Evolutionary conservation across 1,284 basidiomycete genomes (phyloP), one percentile per base, ranked within the genome.

Genomic region (Chalciporus sp.): DNA sequence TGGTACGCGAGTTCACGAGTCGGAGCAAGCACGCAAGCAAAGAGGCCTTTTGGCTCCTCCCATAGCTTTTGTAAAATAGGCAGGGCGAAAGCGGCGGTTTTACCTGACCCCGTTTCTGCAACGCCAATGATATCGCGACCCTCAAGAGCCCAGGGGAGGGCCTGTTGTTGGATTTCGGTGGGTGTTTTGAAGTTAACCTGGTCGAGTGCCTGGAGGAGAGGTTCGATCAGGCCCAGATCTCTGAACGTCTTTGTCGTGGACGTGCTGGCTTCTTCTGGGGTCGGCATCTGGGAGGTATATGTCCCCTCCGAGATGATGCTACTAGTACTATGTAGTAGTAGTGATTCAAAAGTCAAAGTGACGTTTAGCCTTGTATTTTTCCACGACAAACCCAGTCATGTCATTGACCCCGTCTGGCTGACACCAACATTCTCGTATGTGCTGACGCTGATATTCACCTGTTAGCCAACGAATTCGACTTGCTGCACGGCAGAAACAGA

Each of bases 1-100:
- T 99, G 97, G 71, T 93, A 97, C n/a, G 97, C 97, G 56, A 99
- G 79, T 75, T 99, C 97, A 68, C 95, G 86, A 27, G 96, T 99
- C 3, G 97, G 97, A 4, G 96, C 95, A 27, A 99, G 80, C 10
- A 99, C 87, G 65, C 94, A 93, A 7, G 95, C 94, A 69, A 95
- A 99, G 49, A 97, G 84, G 20, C 94, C 92, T 66, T 90, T 89
- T 23, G 97, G 97, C 49, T 97, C 89, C 56, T 98, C 92, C 95
- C 95, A 99, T 66, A 99, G 76, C 59, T 93, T 94, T 74, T 99
- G 96, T 35, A 99, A 78, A 57, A 99, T 96, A 6, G 97, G 97
- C 6, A 99, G 77, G 17, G 92, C 92, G 74, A 99, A 99, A 3
- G 97, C 97, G 10, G 95, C 97, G 1, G 97, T 99, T 77, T 99